phyloP scores from a whole-genome alignment of 1,284 basidiomycete species.

The Neonothopanus nambi region DNA sequence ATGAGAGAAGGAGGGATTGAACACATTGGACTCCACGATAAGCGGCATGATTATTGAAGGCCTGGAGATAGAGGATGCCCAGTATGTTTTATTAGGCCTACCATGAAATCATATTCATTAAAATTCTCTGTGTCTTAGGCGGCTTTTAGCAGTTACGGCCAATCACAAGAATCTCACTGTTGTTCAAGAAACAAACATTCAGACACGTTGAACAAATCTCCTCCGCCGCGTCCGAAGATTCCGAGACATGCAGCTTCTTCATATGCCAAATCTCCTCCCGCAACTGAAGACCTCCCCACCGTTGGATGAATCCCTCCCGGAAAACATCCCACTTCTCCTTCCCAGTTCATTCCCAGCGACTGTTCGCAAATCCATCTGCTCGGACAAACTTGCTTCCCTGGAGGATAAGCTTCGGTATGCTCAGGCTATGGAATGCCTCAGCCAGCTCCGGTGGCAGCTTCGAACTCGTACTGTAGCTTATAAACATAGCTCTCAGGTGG shows the following conservation, averaged over 20 bases:
- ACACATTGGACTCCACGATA: background rate
- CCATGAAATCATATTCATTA: background rate
- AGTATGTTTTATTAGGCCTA: conserved; percentile 12
- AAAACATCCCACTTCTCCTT: background rate
- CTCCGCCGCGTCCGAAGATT: conserved; percentile 12
- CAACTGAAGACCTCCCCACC: background rate
- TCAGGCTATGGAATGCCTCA: background rate
- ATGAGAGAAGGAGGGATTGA: conserved; percentile 1
- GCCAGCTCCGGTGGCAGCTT: background rate
- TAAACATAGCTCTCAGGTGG: conserved; percentile 4
- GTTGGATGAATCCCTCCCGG: background rate
- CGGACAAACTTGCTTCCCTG: background rate
- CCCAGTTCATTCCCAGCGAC: background rate
- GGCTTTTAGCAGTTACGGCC: no score
- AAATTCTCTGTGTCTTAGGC: background rate
- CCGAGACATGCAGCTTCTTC: background rate
- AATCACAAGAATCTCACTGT: no score
- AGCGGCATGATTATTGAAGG: conserved; percentile 13
- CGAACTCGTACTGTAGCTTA: conserved; percentile 4
- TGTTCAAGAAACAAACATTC: conserved; percentile 8
- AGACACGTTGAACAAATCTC: conserved; percentile 9
- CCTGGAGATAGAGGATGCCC: conserved; percentile 14
- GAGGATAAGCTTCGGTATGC: background rate
- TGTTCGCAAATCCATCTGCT: background rate
- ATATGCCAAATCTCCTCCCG: background rate